phyloP scores from a whole-genome alignment of 495 filamentous ascomycete genomes.

The Aspergillus nanangensis region DNA sequence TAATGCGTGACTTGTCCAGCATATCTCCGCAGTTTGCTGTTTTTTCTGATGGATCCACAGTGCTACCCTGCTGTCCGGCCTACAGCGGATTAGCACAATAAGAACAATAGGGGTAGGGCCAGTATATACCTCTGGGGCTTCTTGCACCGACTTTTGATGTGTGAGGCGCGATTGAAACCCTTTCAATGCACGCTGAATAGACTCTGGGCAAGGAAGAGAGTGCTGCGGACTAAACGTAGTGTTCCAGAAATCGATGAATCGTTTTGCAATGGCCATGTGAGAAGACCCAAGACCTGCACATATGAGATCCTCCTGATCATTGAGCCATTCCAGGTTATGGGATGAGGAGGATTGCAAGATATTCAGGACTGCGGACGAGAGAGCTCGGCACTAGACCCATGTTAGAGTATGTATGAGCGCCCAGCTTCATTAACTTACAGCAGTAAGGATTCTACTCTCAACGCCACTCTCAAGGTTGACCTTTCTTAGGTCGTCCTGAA shows the following conservation, averaged over 20 bases:
- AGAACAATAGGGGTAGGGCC: not conserved
- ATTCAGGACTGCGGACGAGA: conserved; percentile 32
- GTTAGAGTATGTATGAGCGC: conserved; percentile 15
- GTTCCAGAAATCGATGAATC: conserved; percentile 57
- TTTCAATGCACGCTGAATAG: conserved; percentile 44
- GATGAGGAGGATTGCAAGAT: conserved; percentile 27
- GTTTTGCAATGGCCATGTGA: conserved; percentile 48
- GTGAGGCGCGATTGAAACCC: conserved; percentile 42
- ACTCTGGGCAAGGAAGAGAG: conserved; percentile 38
- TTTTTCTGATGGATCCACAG: conserved; percentile 8
- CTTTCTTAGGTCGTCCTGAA: conserved; percentile 28
- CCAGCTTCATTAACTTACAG: conserved; percentile 26
- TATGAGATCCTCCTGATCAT: conserved; percentile 48
- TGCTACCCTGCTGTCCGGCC: not conserved
- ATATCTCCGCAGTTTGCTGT: conserved; percentile 3
- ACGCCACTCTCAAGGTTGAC: conserved; percentile 24
- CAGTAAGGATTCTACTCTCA: conserved; percentile 33
- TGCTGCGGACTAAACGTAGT: conserved; percentile 47
- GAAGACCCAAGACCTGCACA: conserved; percentile 52
- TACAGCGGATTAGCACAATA: not conserved
- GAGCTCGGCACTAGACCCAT: conserved; percentile 25
- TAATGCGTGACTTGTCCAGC: conserved; percentile 11
- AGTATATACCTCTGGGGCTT: conserved; percentile 11
- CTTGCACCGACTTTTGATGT: conserved; percentile 32
- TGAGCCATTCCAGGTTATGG: conserved; percentile 38